Evolutionary conservation across 2,329 filamentous ascomycete species (phyloP).

Genomic region (Thelonectria discophora): DNA sequence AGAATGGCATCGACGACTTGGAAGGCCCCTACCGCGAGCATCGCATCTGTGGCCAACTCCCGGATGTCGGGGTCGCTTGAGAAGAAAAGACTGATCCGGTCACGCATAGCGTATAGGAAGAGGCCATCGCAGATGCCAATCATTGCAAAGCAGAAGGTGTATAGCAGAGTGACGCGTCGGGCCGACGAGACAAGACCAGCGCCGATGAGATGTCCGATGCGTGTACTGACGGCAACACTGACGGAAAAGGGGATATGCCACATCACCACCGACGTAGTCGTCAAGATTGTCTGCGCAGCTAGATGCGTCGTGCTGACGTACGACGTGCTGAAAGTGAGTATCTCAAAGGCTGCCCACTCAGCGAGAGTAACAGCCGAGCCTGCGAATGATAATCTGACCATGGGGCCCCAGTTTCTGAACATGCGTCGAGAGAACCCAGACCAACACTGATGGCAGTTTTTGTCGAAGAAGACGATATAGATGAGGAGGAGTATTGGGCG

Average conservation of each 20-base stretch:
- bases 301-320: slow-evolving; percentile 55
- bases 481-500: slow-evolving; percentile 57
- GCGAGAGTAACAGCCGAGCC: slow-evolving; percentile 52
- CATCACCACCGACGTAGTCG: slow-evolving; percentile 51
- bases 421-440: slow-evolving; percentile 50
- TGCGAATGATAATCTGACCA: slow-evolving; percentile 51
- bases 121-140: slow-evolving; percentile 48
- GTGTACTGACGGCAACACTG: slow-evolving; percentile 53
- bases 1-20: slow-evolving; percentile 25
- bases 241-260: slow-evolving; percentile 56
- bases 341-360: slow-evolving; percentile 55
- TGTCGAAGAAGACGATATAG: slow-evolving; percentile 55
- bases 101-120: slow-evolving; percentile 29
- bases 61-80: slow-evolving; percentile 8
- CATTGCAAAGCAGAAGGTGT: slow-evolving; percentile 45
- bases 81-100: slow-evolving; percentile 15
- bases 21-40: slow-evolving; percentile 21
- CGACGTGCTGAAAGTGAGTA: slow-evolving; percentile 55
- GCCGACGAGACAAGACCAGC: slow-evolving; percentile 46
- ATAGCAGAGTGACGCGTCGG: slow-evolving; percentile 44
- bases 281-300: slow-evolving; percentile 53
- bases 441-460: slow-evolving; percentile 45
- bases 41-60: slow-evolving; percentile 14
- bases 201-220: slow-evolving; percentile 54
- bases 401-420: slow-evolving; percentile 51